Conservation (phyloP, 768 basidiomycete genomes). For the Boletus coccyginus region DNA sequence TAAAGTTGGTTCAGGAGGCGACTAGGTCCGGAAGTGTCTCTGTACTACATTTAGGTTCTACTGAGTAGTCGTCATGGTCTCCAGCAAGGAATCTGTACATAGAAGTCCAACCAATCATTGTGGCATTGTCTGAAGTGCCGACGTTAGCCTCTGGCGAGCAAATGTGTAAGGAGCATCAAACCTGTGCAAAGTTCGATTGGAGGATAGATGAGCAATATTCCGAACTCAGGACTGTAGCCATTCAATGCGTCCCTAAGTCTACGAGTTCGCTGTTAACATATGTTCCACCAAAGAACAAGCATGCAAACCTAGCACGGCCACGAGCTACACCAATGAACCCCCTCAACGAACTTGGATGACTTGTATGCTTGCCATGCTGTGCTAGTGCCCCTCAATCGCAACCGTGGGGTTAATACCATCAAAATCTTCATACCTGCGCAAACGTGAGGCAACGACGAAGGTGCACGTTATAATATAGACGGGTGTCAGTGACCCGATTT, state of each 20-base stretch:
- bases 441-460: not conserved
- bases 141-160: not conserved
- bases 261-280: not conserved
- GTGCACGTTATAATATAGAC: too few relatives aligned
- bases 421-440: constrained; percentile 24
- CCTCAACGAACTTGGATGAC: not conserved
- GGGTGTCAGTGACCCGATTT: too few relatives aligned
- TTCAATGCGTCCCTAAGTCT: constrained; percentile 36
- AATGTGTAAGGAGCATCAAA: constrained; percentile 24
- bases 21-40: constrained; percentile 34
- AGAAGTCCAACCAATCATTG: constrained; percentile 94
- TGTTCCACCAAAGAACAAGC: not conserved
- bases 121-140: constrained; percentile 76
- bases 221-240: constrained; percentile 24
- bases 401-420: constrained; percentile 79
- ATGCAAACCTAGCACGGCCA: constrained; percentile 62
- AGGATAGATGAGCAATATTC: constrained; percentile 63
- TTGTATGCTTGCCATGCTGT: constrained; percentile 56
- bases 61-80: constrained; percentile 59
- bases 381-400: constrained; percentile 77
- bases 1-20: not conserved
- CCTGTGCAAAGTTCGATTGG: constrained; percentile 81
- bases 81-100: constrained; percentile 71
- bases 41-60: constrained; percentile 77
- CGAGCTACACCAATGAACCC: constrained; percentile 48